Evolutionary conservation across 805 yeast genomes (phyloP).

Genomic region (Kluyveromyces nonfermentans): DNA sequence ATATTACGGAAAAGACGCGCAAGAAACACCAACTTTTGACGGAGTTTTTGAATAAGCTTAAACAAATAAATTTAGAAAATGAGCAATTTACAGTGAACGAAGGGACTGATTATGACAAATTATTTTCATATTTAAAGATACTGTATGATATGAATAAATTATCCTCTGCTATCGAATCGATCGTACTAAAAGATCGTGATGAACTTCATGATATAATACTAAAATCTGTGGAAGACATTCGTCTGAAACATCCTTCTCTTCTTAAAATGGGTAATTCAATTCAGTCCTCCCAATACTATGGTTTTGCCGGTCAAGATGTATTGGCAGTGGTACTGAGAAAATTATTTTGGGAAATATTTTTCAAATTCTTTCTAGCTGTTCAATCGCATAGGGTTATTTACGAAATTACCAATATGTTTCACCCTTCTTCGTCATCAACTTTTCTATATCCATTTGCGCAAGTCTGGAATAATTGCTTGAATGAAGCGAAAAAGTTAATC

Average conservation of each 20-base stretch:
- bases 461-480: slow-evolving; percentile 39
- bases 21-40: slow-evolving; percentile 29
- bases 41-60: slow-evolving; percentile 28
- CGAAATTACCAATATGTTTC: slow-evolving; percentile 39
- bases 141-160: slow-evolving; percentile 53
- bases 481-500: slow-evolving; percentile 32
- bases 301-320: slow-evolving; percentile 36
- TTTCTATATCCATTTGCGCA: slow-evolving; percentile 30
- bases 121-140: slow-evolving; percentile 43
- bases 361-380: slow-evolving; percentile 49
- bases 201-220: slow-evolving; percentile 59
- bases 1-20: slow-evolving; percentile 41
- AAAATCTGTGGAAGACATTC: slow-evolving; percentile 55
- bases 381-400: slow-evolving; percentile 61
- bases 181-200: slow-evolving; percentile 44
- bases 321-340: slow-evolving; percentile 53
- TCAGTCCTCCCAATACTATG: slow-evolving; percentile 22
- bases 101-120: slow-evolving; percentile 28
- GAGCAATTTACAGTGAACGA: slow-evolving; percentile 12
- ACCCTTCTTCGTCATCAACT: slow-evolving; percentile 15
- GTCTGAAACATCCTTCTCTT: slow-evolving; percentile 42
- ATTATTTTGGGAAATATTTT: slow-evolving; percentile 61
- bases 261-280: slow-evolving; percentile 23
- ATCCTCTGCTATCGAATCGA: slow-evolving; percentile 44
- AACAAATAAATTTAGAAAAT: slow-evolving; percentile 5